Evolutionary conservation across 2,329 filamentous ascomycete species (phyloP).

Genomic region (Teratosphaeria pseudoeucalypti): DNA sequence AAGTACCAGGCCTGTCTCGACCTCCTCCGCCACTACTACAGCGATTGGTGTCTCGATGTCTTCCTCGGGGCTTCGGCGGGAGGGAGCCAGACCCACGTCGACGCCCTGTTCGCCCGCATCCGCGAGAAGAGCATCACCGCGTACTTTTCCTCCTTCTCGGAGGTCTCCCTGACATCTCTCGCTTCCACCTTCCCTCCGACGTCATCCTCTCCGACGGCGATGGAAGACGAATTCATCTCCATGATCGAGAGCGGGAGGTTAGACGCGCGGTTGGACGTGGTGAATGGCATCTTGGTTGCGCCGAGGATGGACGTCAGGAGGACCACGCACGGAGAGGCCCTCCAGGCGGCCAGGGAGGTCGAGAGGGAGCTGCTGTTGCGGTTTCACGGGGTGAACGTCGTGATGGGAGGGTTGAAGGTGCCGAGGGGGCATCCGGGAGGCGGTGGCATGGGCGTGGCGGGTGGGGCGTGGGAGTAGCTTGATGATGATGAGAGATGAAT

Average conservation of each 20-base stretch:
- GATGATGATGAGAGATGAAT: too few species aligned
- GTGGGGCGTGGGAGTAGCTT: not conserved
- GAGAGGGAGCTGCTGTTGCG: slow-evolving; percentile 66
- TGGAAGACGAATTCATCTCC: slow-evolving; percentile 62
- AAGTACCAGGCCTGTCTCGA: slow-evolving; percentile 78
- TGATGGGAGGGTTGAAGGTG: slow-evolving; percentile 61
- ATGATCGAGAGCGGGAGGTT: slow-evolving; percentile 68
- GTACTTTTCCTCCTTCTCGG: slow-evolving; percentile 84
- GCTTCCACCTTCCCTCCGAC: slow-evolving; percentile 57
- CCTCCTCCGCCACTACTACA: slow-evolving; percentile 68
- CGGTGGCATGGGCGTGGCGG: too few species aligned
- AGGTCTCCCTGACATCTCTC: slow-evolving; percentile 71
- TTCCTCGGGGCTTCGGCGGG: slow-evolving; percentile 44
- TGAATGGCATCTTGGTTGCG: slow-evolving; percentile 68
- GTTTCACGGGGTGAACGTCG: slow-evolving; percentile 65
- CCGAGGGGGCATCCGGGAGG: slow-evolving; percentile 32
- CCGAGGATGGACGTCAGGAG: slow-evolving; percentile 56
- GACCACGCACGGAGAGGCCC: slow-evolving; percentile 58
- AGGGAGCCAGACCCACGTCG: slow-evolving; percentile 43
- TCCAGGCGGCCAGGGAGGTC: slow-evolving; percentile 60
- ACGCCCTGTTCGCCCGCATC: slow-evolving; percentile 60
- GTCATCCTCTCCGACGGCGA: slow-evolving; percentile 32
- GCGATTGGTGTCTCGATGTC: slow-evolving; percentile 84
- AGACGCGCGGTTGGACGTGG: slow-evolving; percentile 72
- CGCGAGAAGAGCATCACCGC: slow-evolving; percentile 87